Evolutionary conservation across 805 yeast species (phyloP).

Genomic region (Kazachstania psychrophila): DNA sequence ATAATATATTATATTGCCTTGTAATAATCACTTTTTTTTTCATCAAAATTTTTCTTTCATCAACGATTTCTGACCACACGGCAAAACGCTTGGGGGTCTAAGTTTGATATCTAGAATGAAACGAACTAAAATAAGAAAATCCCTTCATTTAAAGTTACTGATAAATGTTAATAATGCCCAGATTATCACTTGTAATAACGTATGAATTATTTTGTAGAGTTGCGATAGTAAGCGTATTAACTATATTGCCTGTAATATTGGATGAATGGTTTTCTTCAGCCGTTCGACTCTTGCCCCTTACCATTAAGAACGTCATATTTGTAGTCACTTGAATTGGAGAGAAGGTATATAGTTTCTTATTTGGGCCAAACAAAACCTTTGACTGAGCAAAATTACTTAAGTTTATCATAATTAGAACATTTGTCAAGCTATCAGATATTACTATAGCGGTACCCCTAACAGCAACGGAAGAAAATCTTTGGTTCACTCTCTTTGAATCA

Average conservation of each 20-base stretch:
- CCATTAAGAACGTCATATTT: constrained; percentile 11
- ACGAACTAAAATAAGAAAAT: background rate
- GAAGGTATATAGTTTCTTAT: constrained; percentile 3
- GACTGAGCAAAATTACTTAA: constrained; percentile 9
- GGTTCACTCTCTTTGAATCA: background rate
- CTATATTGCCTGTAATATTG: background rate
- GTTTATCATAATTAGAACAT: constrained; percentile 15
- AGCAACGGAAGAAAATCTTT: constrained; percentile 1
- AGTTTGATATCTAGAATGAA: background rate
- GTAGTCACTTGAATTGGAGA: constrained; percentile 16
- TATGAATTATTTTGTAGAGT: background rate
- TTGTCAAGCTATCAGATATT: constrained; percentile 11
- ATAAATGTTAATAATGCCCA: constrained; percentile 2
- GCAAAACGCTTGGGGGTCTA: too few species aligned
- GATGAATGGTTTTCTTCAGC: background rate
- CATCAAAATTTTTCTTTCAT: too few species aligned
- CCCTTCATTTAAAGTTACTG: background rate
- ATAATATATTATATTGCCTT: too few species aligned
- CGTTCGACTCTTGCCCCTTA: constrained; percentile 1
- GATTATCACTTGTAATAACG: background rate
- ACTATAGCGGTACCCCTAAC: constrained; percentile 11
- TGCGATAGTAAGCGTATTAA: background rate
- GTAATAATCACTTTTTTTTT: too few species aligned
- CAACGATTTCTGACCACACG: too few species aligned
- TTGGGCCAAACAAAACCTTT: constrained; percentile 7